Base-by-base conservation (phyloP, 202 grass and related monocot species). In the Zoysia matrella region DNA sequence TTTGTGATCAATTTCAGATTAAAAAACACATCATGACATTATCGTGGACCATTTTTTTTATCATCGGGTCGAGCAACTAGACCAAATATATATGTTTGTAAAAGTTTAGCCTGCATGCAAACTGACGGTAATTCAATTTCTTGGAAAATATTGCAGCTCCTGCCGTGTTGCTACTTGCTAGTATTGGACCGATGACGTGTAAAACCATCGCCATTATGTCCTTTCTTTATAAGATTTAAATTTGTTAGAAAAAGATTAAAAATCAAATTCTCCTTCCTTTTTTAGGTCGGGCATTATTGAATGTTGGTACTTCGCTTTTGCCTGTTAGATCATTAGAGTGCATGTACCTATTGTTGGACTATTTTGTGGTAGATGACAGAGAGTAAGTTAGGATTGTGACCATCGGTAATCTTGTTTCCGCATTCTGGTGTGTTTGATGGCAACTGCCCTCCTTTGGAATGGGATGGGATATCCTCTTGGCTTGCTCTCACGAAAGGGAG, bases 401-500 rank as follows among this genome's bases (percentile, higher is more conserved):
- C 16, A 54, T n/a, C 14, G 15, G 1, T 54, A 65, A 64, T 65
- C 15, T 52, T 13, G 48, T 72, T 56, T 51, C 42, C 43, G 11
- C 15, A 7, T 67, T 56, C 30, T 65, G 80, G 69, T 74, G 49
- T 13, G 39, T 30, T 3, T 83, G 71, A 83, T 75, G 42, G 71
- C 50, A 68, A 83, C 71, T 75, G 42, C 50, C 49, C 71, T 83
- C 81, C 70, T 75, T 66, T 42, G 51, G 62, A 83, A 83, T 83
- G 60, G 71, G 71, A 75, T 75, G 6, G 50, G 42, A 67, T 65
- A 74, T 74, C 71, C 57, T 83, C 43, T 83, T 58, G 7, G 10
- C 50, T 8, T 68, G 50, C 68, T 75, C 11, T 73, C 60, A 67
- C 13, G 15, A n/a, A 42, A 73, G 22, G 22, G 22, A 39, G 51